phyloP scores from a whole-genome alignment of 2,329 filamentous ascomycete genomes.

The Fusarium vanettenii region DNA sequence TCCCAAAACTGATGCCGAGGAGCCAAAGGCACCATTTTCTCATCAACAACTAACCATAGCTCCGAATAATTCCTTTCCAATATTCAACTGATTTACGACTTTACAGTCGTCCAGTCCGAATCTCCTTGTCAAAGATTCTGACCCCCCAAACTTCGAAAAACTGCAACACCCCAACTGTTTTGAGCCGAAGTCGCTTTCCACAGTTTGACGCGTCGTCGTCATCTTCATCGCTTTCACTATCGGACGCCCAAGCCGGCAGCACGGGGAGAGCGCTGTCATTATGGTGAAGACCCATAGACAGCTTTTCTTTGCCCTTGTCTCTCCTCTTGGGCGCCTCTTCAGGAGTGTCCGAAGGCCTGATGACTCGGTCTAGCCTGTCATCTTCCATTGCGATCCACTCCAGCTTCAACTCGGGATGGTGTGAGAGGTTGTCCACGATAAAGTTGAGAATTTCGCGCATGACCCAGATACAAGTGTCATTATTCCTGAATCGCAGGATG shows the following conservation, averaged over 20 bases:
- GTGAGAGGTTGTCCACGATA: slow-evolving; percentile 67
- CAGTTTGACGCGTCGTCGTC: slow-evolving; percentile 46
- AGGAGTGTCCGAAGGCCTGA: slow-evolving; percentile 52
- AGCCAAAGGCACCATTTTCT: slow-evolving; percentile 18
- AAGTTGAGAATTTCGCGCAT: slow-evolving; percentile 69
- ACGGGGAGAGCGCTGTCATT: slow-evolving; percentile 40
- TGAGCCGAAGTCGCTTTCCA: slow-evolving; percentile 49
- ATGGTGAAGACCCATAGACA: slow-evolving; percentile 20
- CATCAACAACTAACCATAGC: not conserved
- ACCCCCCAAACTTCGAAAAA: slow-evolving; percentile 59
- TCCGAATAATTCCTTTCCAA: slow-evolving; percentile 11
- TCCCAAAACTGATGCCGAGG: not conserved
- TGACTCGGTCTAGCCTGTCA: slow-evolving; percentile 60
- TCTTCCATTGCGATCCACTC: slow-evolving; percentile 70
- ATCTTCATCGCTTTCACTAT: slow-evolving; percentile 50
- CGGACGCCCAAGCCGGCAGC: slow-evolving; percentile 46
- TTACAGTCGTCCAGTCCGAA: slow-evolving; percentile 53
- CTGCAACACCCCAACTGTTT: slow-evolving; percentile 51
- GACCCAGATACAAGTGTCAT: slow-evolving; percentile 67
- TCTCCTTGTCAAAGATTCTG: slow-evolving; percentile 69
- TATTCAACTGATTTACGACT: not conserved
- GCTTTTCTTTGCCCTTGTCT: slow-evolving; percentile 52
- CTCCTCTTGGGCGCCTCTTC: slow-evolving; percentile 45
- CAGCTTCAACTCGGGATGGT: slow-evolving; percentile 65
- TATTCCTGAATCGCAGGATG: slow-evolving; percentile 64